A percentile compares a stretch with the other conserved stretches of the same genome.
phyloP scores from a whole-genome alignment of 768 basidiomycete genomes.

The Mycena albidolilacea region DNA sequence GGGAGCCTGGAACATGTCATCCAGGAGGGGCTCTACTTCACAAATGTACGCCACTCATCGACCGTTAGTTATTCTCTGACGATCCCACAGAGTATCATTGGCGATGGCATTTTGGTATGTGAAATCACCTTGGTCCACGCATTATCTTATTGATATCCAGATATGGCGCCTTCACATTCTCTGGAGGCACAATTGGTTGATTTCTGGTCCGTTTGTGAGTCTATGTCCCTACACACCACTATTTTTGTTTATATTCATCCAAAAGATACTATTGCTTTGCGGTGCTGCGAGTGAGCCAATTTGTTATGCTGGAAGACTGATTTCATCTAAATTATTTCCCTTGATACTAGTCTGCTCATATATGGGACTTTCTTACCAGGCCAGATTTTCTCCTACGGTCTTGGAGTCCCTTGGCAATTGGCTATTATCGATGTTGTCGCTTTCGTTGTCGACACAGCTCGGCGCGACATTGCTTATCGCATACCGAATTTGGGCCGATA shows the following conservation, averaged over 20 bases:
- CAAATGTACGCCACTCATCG: neutral
- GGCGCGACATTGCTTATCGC: slow-evolving; percentile 4
- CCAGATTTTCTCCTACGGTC: neutral
- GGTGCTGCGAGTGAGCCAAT: neutral
- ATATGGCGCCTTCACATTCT: slow-evolving; percentile 2
- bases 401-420: neutral
- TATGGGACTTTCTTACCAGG: neutral
- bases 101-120: neutral
- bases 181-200: neutral
- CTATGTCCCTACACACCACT: neutral
- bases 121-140: neutral
- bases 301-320: neutral
- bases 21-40: neutral
- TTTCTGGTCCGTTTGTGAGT: slow-evolving; percentile 4
- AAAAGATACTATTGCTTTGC: neutral
- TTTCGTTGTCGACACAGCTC: neutral
- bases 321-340: neutral
- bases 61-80: neutral
- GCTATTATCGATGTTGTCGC: neutral
- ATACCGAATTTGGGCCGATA: neutral
- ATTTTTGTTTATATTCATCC: neutral
- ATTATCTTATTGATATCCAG: neutral
- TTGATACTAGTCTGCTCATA: neutral
- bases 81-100: neutral
- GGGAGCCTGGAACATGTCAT: neutral